phyloP scores from a whole-genome alignment of 208 protist species.

The Leishmania arabica region DNA sequence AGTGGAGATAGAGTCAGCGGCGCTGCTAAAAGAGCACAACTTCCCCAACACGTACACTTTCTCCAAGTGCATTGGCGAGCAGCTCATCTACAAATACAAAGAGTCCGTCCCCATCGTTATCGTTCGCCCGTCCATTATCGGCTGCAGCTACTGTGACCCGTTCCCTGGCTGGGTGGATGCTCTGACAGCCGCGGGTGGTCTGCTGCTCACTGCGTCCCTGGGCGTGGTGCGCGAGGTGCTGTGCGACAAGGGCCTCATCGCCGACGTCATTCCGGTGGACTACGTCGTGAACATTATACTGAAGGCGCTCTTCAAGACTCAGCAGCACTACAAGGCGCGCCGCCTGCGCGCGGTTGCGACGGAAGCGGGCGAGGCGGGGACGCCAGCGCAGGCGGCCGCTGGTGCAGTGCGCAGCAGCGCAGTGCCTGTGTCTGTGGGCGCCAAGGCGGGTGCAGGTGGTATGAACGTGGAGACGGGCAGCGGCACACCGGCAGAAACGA shows the following conservation, averaged over 20 bases:
- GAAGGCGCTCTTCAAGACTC: conserved; percentile 83
- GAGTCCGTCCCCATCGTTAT: conserved; percentile 69
- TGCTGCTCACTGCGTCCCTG: conserved; percentile 60
- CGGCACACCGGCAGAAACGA: neutral
- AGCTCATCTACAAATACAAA: conserved; percentile 58
- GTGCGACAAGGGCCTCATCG: conserved; percentile 38
- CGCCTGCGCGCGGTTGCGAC: conserved; percentile 16
- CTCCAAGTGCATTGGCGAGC: conserved; percentile 88
- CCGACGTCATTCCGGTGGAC: conserved; percentile 88
- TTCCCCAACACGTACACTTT: conserved; percentile 93
- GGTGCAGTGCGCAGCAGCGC: conserved; percentile 1
- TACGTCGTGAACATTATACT: conserved; percentile 80
- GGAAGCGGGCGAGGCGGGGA: neutral
- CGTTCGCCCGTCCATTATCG: conserved; percentile 90
- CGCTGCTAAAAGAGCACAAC: conserved; percentile 59
- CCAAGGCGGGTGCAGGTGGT: conserved; percentile 3
- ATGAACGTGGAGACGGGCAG: conserved; percentile 11
- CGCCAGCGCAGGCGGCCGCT: neutral
- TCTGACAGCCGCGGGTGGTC: conserved; percentile 74
- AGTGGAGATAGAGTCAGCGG: conserved; percentile 33
- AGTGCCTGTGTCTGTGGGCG: conserved; percentile 8
- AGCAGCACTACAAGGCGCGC: conserved; percentile 40
- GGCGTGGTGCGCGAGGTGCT: conserved; percentile 73
- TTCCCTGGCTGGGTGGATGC: conserved; percentile 87
- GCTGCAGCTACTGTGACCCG: conserved; percentile 71